Base-by-base conservation (phyloP, 1,284 basidiomycete genomes). In the Naganishia cerealis region DNA sequence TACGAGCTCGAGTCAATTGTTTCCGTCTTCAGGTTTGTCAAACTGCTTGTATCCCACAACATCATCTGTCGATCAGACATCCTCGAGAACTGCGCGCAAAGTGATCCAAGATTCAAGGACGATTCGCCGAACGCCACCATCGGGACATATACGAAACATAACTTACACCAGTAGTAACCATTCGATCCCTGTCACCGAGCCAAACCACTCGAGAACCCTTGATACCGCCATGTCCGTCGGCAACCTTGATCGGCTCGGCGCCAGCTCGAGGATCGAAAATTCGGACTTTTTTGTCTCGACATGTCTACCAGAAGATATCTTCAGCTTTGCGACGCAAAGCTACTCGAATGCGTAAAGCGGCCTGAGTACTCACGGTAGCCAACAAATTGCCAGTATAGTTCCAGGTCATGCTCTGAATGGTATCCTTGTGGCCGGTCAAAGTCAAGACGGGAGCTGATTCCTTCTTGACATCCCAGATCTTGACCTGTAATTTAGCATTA, bases 11-110 rank as follows among this genome's bases (percentile, higher is more conserved):
- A 91, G 80, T 96, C 94, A 71, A 95, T 84, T 26, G 84, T 85
- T 66, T 87, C 83, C 68, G 87, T 91, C 82, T 92, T 92, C 72
- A 93, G 74, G 77, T 87, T 90, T 56, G 78, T 83, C 68, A 95
- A 79, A 24, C 86, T 84, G 3, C 87, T 85, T 1, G 89, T 86
- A 75, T 95, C 92, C 92, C 92, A 95, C 52, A 98, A 82, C 69
- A 85, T 86, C 67, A 94, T 85, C 80, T 98, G 93, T 12, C 94
- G 85, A 79, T 96, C 92, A 57, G 90, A 92, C 89, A 94, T 94
- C 80, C 88, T 92, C 82, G 90, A 92, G 81, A 98, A 97, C 18
- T 79, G 65, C 12, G 2, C 9, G 52, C 63, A 16, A 53, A 53
- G 55, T 36, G 24, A 59, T 24, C 46, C 42, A 48, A 53, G 33